These are phyloP conservation scores for Sclerotinia spermophila DNA, from an alignment of 2,329 filamentous ascomycete genomes.

Conservation along the genomic window DNA sequence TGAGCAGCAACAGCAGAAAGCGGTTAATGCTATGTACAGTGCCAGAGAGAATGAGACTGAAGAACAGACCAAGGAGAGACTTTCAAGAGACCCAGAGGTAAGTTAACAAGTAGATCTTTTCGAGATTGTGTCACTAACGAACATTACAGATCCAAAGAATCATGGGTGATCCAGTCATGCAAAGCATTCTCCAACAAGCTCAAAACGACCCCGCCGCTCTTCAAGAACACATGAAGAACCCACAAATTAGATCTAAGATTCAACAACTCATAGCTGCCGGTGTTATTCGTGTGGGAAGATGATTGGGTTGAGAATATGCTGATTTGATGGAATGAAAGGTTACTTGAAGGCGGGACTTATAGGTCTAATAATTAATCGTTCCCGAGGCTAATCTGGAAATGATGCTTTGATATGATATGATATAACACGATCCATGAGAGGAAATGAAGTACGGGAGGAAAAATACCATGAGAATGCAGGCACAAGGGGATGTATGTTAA, in stretches of 20 bases:
- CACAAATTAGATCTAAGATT: slow-evolving; percentile 78
- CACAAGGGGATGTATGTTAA: slow-evolving; percentile 1
- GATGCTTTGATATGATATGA: slow-evolving; percentile 1
- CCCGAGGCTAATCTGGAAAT: slow-evolving; percentile 2
- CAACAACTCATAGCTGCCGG: slow-evolving; percentile 63
- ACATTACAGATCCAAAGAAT: slow-evolving; percentile 69
- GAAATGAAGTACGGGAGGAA: background rate
- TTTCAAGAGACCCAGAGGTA: slow-evolving; percentile 88
- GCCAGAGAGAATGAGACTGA: slow-evolving; percentile 92
- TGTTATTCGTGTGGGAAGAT: slow-evolving; percentile 72
- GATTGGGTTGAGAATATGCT: slow-evolving; percentile 22
- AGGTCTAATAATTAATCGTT: slow-evolving; percentile 9
- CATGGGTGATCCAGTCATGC: slow-evolving; percentile 96
- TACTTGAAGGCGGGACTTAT: background rate
- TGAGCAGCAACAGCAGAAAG: slow-evolving; percentile 91
- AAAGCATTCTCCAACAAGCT: slow-evolving; percentile 93
- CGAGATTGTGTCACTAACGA: slow-evolving; percentile 22
- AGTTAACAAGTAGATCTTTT: slow-evolving; percentile 37
- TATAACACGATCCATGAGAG: slow-evolving; percentile 1
- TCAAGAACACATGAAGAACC: slow-evolving; percentile 96
- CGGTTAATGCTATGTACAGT: slow-evolving; percentile 82
- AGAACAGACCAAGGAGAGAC: slow-evolving; percentile 87
- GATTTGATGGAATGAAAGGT: background rate
- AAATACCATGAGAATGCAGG: slow-evolving; percentile 12
- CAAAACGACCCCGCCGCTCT: slow-evolving; percentile 89